Conservation (phyloP, 371 early-diverging fungal species). For the Actinomortierella wolfii region DNA sequence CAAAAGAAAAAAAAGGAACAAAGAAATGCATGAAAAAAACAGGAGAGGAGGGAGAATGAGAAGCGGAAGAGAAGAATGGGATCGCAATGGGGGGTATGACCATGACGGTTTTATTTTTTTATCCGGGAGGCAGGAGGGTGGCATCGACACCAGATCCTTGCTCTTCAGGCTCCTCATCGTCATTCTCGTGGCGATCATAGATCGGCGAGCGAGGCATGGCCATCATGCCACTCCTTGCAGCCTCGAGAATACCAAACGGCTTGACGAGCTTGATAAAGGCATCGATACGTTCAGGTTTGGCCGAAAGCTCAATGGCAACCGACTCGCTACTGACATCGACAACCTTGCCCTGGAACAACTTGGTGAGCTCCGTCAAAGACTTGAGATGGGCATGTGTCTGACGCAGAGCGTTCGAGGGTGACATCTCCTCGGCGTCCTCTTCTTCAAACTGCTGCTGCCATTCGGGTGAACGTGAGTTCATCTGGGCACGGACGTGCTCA, state of each 20-base stretch:
- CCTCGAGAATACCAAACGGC: slow-evolving; percentile 95
- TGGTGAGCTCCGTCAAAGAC: slow-evolving; percentile 80
- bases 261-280: slow-evolving; percentile 90
- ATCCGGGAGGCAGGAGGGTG: slow-evolving; percentile 92
- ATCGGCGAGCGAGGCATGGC: slow-evolving; percentile 91
- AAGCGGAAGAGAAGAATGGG: no score
- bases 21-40: no score
- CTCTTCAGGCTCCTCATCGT: slow-evolving; percentile 57
- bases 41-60: no score
- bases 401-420: slow-evolving; percentile 58
- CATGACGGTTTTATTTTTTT: slow-evolving; percentile 27
- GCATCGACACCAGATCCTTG: slow-evolving; percentile 74
- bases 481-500: slow-evolving; percentile 64
- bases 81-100: no score
- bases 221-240: slow-evolving; percentile 93
- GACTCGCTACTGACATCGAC: slow-evolving; percentile 88
- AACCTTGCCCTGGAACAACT: slow-evolving; percentile 86
- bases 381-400: slow-evolving; percentile 81
- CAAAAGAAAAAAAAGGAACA: no score
- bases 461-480: slow-evolving; percentile 38
- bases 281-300: slow-evolving; percentile 85
- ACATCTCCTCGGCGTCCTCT: slow-evolving; percentile 51
- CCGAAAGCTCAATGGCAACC: slow-evolving; percentile 84
- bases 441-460: slow-evolving; percentile 48
- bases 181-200: slow-evolving; percentile 70